These are phyloP conservation scores for Cenchrus fungigraminus DNA, from an alignment of 176 grass and related monocot genomes.

Conservation along the genomic window DNA sequence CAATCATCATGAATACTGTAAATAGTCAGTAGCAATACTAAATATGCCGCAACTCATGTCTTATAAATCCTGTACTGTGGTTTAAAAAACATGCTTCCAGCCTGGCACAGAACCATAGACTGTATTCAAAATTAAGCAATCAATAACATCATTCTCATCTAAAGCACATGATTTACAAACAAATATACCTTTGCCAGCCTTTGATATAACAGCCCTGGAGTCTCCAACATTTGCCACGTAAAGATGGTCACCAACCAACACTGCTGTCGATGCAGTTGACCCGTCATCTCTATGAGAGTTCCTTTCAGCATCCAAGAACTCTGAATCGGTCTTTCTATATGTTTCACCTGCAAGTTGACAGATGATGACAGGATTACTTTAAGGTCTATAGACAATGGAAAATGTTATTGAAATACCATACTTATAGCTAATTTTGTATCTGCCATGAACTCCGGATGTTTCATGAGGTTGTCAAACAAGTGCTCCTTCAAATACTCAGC, in stretches of 20 bases:
- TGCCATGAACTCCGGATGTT: conserved; percentile 84
- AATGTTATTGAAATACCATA: conserved; percentile 49
- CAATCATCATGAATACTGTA: not conserved
- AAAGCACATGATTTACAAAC: conserved; percentile 3
- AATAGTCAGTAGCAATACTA: not conserved
- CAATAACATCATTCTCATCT: not conserved
- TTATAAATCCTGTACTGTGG: conserved; percentile 8
- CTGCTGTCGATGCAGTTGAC: conserved; percentile 91
- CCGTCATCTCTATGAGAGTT: conserved; percentile 93
- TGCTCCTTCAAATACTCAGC: conserved; percentile 98
- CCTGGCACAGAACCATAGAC: not conserved
- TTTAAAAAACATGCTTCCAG: not conserved
- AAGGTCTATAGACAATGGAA: not conserved
- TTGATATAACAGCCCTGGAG: conserved; percentile 90
- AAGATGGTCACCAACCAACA: conserved; percentile 86
- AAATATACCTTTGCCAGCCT: conserved; percentile 86
- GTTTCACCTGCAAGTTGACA: conserved; percentile 71
- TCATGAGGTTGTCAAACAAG: conserved; percentile 92
- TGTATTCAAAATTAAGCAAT: conserved; percentile 29
- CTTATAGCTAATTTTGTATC: conserved; percentile 94
- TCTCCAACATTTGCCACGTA: conserved; percentile 99
- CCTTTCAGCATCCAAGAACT: conserved; percentile 89
- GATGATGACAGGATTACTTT: conserved; percentile 4
- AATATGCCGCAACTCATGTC: conserved; percentile 1
- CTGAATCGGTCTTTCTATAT: conserved; percentile 86